Evolutionary conservation across 2,329 filamentous ascomycete genomes (phyloP), one percentile per base, ranked within the genome.

Genomic region (Colletotrichum falcatum): DNA sequence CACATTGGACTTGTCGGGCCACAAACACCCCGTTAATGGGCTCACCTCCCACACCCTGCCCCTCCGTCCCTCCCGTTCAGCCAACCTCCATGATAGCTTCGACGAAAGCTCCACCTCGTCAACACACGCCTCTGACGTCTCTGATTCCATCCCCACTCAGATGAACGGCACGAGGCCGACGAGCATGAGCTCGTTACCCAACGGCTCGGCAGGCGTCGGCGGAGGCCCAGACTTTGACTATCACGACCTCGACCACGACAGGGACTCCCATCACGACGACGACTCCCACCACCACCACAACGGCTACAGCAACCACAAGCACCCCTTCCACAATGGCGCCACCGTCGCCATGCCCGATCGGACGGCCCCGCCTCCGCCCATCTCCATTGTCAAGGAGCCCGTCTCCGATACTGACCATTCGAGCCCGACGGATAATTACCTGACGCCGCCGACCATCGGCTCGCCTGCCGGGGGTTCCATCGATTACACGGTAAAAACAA

Each of bases 151-250:
- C 71, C 80, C 79, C 54, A 78, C 79, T 73, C 83, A 80, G 74
- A 78, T 82, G 79, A 82, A 77, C 74, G 75, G 74, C 51, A 74
- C 81, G 70, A 78, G 78, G 56, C 80, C 81, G 7, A 86, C 88
- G 76, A 90, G 86, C 80, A 87, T 90, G 81, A 88, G 84, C 79
- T 86, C 88, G 46, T 77, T 89, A 77, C 85, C 87, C 74, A 90
- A 91, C 77, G 88, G 84, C 67, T 71, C 63, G 48, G 59, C 61
- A 60, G 66, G 71, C n/a, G 77, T 77, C 72, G 79, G 79, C 66
- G 77, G 76, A 70, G 77, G 76, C 70, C 76, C 77, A 55, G 78
- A 80, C 53, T 78, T 78, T 54, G 72, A 73, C 55, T 66, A 73
- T 23, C 56, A 54, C 63, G 62, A 70, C 61, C 44, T 83, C 82